Percentiles rank a stretch among this genome's conserved stretches.
Conservation (phyloP, 208 protist genomes). For the Crithidia sp. region DNA sequence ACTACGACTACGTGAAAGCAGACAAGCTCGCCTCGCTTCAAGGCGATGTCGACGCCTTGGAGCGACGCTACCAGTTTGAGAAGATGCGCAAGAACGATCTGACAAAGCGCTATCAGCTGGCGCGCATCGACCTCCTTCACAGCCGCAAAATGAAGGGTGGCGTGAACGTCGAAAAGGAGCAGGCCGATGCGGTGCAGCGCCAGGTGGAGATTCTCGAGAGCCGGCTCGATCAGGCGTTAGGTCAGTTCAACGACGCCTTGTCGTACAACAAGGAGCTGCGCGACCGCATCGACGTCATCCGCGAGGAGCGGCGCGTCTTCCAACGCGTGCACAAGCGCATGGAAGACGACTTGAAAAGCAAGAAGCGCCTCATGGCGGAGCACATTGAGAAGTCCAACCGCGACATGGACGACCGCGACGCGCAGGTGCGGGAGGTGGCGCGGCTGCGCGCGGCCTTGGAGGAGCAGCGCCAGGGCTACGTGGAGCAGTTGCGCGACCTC, state of each 20-base stretch:
- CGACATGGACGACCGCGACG: constrained; percentile 95
- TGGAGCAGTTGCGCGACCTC: constrained; percentile 70
- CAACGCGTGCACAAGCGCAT: constrained; percentile 96
- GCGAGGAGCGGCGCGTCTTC: constrained; percentile 96
- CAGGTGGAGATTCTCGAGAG: constrained; percentile 96
- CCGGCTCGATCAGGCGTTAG: constrained; percentile 94
- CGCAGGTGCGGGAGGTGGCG: constrained; percentile 86
- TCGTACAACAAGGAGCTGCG: constrained; percentile 95
- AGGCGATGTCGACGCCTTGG: constrained; percentile 86
- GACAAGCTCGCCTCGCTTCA: constrained; percentile 86
- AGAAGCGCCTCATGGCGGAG: constrained; percentile 94
- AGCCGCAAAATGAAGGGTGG: constrained; percentile 87
- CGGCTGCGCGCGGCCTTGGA: constrained; percentile 73
- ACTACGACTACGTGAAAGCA: constrained; percentile 89
- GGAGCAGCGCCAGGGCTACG: constrained; percentile 84
- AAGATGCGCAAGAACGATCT: constrained; percentile 93
- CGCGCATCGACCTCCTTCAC: constrained; percentile 87
- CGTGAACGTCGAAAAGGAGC: constrained; percentile 92
- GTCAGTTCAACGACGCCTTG: constrained; percentile 97
- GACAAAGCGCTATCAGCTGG: constrained; percentile 84
- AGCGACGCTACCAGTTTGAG: constrained; percentile 92
- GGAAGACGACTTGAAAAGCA: constrained; percentile 92
- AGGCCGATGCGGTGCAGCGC: constrained; percentile 86
- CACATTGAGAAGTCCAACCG: constrained; percentile 95
- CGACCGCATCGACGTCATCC: constrained; percentile 96